Evolutionary conservation across 768 basidiomycete genomes (phyloP), one percentile per base, ranked within the genome.

Genomic region (Boletus subparvulus): DNA sequence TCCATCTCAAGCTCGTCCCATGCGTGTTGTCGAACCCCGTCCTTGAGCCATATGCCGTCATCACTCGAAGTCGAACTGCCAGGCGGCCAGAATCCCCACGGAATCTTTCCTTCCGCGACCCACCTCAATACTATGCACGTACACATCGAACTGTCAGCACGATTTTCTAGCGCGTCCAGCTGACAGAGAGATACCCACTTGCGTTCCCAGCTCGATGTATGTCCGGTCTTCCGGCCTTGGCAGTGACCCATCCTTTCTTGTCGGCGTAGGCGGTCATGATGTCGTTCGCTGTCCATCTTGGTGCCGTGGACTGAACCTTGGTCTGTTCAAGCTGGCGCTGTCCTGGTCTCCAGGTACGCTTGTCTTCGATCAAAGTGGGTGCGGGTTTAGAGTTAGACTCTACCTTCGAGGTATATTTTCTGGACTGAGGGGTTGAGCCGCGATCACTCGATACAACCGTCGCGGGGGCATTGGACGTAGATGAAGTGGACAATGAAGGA

Each of bases 211-310:
- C 92, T 41, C 95, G 83, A 66, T 92, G 87, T 24, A 90, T 75
- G 73, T 98, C 95, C 3, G 94, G 88, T 58, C 95, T 73, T 2
- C 93, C 94, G 6, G 91, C 91, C 71, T 94, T 90, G 11, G 95
- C 94, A 33, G 95, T 98, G 41, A 94, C 72, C 86, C 88, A 93
- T 19, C 90, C 88, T 68, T 88, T 91, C 55, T 79, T 76, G 48
- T 81, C 69, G 2, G 95, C 93, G 69, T 88, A 90, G 3, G 87
- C 85, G 6, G 80, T 84, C 58, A 97, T 79, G 47, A 98, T 79
- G 62, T 92, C 90, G 76, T 89, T 91, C 5, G 94, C 87, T 1
- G 92, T 94, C 95, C 94, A 97, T 28, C 59, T 49, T 4, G 59
- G 42, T 21, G 55, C 58, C 28, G 64, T 68, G 26, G 51, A 10